These are phyloP conservation scores for Moricandia arvensis DNA, from an alignment of 345 rosid species.

Conservation along the genomic window DNA sequence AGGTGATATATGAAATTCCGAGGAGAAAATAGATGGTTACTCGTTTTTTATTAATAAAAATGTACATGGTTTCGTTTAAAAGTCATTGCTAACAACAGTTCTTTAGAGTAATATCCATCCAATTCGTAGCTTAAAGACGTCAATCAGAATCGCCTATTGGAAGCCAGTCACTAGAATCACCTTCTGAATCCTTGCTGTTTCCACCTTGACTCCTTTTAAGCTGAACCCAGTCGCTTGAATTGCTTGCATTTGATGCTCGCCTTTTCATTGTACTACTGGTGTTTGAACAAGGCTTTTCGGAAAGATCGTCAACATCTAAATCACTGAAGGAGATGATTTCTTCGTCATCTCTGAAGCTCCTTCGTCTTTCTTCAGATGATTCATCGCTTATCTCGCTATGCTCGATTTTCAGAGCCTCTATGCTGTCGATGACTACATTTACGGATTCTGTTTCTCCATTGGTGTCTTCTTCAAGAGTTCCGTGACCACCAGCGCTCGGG, in stretches of 20 bases:
- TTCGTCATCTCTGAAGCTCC: slow-evolving; percentile 40
- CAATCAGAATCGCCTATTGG: slow-evolving; percentile 57
- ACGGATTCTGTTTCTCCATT: slow-evolving; percentile 20
- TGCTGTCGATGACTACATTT: slow-evolving; percentile 30
- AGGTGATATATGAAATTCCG: no score
- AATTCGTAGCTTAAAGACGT: slow-evolving; percentile 10
- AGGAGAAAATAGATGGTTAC: no score
- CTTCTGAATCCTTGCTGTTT: slow-evolving; percentile 63
- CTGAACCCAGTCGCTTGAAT: slow-evolving; percentile 67
- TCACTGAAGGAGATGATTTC: slow-evolving; percentile 64
- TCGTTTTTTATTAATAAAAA: not conserved
- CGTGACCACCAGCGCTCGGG: slow-evolving; percentile 18
- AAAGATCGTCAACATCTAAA: slow-evolving; percentile 49
- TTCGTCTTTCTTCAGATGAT: slow-evolving; percentile 44
- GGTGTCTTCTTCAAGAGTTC: slow-evolving; percentile 22
- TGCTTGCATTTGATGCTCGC: slow-evolving; percentile 42
- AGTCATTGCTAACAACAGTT: not conserved
- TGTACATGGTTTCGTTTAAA: not conserved
- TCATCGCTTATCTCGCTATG: slow-evolving; percentile 39
- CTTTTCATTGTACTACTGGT: slow-evolving; percentile 15
- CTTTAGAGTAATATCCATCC: slow-evolving; percentile 33
- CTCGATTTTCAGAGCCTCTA: slow-evolving; percentile 35
- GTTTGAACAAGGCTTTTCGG: slow-evolving; percentile 31
- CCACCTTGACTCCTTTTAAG: slow-evolving; percentile 41
- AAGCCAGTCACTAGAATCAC: slow-evolving; percentile 64